Conservation (phyloP, 106 monocot genomes). For the Allium sativum region DNA sequence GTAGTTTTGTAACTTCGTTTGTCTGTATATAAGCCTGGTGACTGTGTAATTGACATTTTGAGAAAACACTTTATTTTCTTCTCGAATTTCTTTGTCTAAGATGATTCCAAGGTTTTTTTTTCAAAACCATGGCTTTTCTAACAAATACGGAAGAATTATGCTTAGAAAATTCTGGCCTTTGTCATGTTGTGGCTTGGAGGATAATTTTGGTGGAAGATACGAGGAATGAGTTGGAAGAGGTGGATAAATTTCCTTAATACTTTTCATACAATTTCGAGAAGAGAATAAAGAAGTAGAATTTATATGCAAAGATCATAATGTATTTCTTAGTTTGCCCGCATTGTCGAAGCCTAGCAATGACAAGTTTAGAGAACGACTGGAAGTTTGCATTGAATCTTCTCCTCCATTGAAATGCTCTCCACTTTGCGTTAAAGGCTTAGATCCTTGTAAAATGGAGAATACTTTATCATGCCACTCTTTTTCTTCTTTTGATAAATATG, state of each 20-base stretch:
- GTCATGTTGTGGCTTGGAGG: conserved; percentile 57
- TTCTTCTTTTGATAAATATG: not conserved
- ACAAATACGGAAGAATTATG: conserved; percentile 36
- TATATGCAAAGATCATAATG: conserved; percentile 34
- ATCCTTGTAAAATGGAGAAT: conserved; percentile 11
- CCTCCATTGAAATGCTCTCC: conserved; percentile 52
- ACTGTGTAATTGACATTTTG: no score
- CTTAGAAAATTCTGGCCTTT: conserved; percentile 60
- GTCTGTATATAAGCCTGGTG: no score
- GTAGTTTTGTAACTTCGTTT: no score
- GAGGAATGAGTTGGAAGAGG: conserved; percentile 51
- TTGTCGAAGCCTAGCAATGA: conserved; percentile 46
- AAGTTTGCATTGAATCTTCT: conserved; percentile 39
- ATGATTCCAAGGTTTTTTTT: conserved; percentile 48
- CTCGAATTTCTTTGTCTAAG: no score
- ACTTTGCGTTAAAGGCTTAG: conserved; percentile 30
- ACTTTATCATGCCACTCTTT: conserved; percentile 9
- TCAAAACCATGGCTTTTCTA: conserved; percentile 16
- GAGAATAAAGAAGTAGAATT: conserved; percentile 53
- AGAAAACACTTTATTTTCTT: no score
- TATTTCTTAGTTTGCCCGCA: conserved; percentile 41
- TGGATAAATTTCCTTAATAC: conserved; percentile 67
- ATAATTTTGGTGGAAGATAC: conserved; percentile 48
- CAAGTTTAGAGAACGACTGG: conserved; percentile 36
- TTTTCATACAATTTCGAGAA: conserved; percentile 72